Evolutionary conservation across 306 rosid genomes (phyloP).

Genomic region (Fagus sylvatica): DNA sequence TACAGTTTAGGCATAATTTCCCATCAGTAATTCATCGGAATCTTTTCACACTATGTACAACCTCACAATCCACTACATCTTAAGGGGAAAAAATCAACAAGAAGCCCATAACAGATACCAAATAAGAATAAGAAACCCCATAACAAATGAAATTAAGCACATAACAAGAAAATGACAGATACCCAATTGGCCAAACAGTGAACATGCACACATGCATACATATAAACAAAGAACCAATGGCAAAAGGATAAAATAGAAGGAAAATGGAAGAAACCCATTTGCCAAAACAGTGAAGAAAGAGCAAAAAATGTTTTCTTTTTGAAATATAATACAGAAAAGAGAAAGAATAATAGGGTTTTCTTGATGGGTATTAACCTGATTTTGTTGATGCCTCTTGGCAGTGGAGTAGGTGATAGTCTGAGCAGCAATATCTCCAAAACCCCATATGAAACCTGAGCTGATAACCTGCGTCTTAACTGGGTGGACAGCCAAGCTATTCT

Average conservation of each 20-base stretch:
- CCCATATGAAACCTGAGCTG: slow-evolving; percentile 64
- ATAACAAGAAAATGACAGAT: slow-evolving; percentile 1
- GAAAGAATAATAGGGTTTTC: background rate
- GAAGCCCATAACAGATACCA: background rate
- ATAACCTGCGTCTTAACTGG: slow-evolving; percentile 64
- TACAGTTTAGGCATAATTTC: background rate
- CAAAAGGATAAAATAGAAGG: background rate
- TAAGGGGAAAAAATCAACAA: background rate
- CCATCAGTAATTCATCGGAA: background rate
- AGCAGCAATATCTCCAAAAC: slow-evolving; percentile 60
- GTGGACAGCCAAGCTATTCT: slow-evolving; percentile 50
- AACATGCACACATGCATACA: background rate
- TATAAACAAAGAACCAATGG: background rate
- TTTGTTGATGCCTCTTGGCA: slow-evolving; percentile 20
- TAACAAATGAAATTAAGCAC: slow-evolving; percentile 2
- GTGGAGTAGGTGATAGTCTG: slow-evolving; percentile 46
- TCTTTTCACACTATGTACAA: background rate
- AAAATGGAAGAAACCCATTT: background rate
- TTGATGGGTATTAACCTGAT: slow-evolving; percentile 11
- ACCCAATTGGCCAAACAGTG: slow-evolving; percentile 19
- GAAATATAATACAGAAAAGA: background rate
- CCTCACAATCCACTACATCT: slow-evolving; percentile 2
- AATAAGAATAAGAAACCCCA: background rate
- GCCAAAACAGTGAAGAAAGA: background rate
- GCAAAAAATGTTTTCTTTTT: background rate